Evolutionary conservation across 2,329 filamentous ascomycete genomes (phyloP).

Genomic region (Macrophomina pseudophaseolina): DNA sequence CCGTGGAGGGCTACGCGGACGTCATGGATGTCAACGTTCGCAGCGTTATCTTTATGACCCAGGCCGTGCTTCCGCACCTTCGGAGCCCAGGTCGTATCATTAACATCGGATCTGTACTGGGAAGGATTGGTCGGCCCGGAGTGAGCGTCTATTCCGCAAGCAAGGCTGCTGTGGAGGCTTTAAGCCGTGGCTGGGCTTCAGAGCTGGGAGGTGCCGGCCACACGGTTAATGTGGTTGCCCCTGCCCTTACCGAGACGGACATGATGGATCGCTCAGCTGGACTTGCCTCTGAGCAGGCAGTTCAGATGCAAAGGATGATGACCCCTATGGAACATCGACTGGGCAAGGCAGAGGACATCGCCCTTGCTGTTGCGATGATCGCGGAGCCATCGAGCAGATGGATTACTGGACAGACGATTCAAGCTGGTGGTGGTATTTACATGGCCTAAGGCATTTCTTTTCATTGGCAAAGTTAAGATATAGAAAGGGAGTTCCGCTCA

Average conservation of each 20-base stretch:
- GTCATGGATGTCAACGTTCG: constrained; percentile 96
- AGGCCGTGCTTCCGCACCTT: constrained; percentile 85
- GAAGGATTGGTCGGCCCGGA: constrained; percentile 80
- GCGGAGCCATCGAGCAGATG: constrained; percentile 52
- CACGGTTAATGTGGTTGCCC: constrained; percentile 67
- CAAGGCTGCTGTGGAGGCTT: constrained; percentile 75
- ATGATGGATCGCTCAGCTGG: constrained; percentile 51
- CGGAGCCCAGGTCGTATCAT: constrained; percentile 78
- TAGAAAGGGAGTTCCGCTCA: too few species aligned
- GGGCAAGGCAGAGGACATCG: constrained; percentile 60
- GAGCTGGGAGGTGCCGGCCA: constrained; percentile 63
- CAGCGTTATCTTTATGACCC: constrained; percentile 94
- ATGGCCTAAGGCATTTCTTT: background rate
- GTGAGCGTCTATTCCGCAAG: constrained; percentile 92
- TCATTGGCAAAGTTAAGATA: too few species aligned
- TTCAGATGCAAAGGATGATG: constrained; percentile 47
- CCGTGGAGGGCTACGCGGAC: constrained; percentile 76
- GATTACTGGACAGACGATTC: constrained; percentile 60
- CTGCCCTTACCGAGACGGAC: constrained; percentile 64
- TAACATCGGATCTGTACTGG: constrained; percentile 92
- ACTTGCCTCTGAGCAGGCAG: too few species aligned
- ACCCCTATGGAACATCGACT: constrained; percentile 32
- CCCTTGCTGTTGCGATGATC: constrained; percentile 61
- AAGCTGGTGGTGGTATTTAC: constrained; percentile 38
- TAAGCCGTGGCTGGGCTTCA: constrained; percentile 64